phyloP scores from a whole-genome alignment of 768 basidiomycete species.

The Tylopilus sp. region DNA sequence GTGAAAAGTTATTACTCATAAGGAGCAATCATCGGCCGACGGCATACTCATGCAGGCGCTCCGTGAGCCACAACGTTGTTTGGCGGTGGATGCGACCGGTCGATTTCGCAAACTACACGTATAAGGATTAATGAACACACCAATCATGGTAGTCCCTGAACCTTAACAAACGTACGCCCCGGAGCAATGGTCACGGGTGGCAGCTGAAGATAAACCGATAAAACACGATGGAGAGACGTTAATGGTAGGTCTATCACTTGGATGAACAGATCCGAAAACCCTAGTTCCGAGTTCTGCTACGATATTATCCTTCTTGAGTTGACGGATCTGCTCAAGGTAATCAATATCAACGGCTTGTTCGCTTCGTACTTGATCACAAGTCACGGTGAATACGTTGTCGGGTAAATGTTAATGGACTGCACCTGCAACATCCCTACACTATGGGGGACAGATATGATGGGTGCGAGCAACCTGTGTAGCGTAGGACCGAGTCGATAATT shows the following conservation, averaged over 20 bases:
- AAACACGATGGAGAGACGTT: slow-evolving; percentile 47
- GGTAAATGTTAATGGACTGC: slow-evolving; percentile 62
- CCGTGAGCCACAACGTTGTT: background rate
- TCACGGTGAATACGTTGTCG: slow-evolving; percentile 62
- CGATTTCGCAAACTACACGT: too few species aligned
- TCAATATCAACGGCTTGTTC: too few species aligned
- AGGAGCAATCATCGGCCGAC: background rate
- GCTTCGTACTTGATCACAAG: slow-evolving; percentile 67
- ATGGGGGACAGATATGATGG: slow-evolving; percentile 64
- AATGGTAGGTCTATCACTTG: slow-evolving; percentile 37
- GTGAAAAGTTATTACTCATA: slow-evolving; percentile 1
- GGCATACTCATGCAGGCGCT: too few species aligned
- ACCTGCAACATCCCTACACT: slow-evolving; percentile 58
- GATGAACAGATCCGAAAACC: slow-evolving; percentile 36
- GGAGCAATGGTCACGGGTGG: too few species aligned
- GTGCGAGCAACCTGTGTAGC: slow-evolving; percentile 48
- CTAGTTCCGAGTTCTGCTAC: slow-evolving; percentile 34
- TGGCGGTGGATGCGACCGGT: too few species aligned
- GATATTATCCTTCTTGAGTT: slow-evolving; percentile 59
- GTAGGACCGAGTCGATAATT: slow-evolving; percentile 61
- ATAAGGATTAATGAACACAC: too few species aligned
- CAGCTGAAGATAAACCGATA: slow-evolving; percentile 47
- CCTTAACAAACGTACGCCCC: too few species aligned
- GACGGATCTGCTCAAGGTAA: slow-evolving; percentile 47
- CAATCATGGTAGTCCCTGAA: too few species aligned